These are phyloP conservation scores for Podila epicladia DNA, from an alignment of 192 early-diverging fungal genomes.

Conservation along the genomic window DNA sequence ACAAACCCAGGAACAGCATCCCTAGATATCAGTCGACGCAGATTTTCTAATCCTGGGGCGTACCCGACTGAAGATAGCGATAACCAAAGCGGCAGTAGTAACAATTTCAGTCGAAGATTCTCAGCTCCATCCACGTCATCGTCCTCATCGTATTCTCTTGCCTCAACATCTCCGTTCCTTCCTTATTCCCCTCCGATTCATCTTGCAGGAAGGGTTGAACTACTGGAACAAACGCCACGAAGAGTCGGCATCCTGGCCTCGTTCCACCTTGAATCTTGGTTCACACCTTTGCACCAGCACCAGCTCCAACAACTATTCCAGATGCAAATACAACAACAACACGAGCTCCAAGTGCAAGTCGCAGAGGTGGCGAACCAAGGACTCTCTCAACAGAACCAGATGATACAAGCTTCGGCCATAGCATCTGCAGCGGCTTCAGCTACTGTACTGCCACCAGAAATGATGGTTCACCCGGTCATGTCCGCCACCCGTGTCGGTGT, in stretches of 20 bases:
- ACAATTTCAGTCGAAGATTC: no score
- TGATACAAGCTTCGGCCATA: no score
- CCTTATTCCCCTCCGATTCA: constrained; percentile 5
- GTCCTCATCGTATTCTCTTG: constrained; percentile 9
- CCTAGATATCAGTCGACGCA: no score
- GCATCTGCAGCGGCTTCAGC: background rate
- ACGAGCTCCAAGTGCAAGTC: background rate
- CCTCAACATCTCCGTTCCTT: constrained; percentile 1
- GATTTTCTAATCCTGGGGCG: no score
- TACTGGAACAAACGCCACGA: constrained; percentile 15
- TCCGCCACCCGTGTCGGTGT: constrained; percentile 11
- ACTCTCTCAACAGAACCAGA: background rate
- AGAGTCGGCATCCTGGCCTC: constrained; percentile 13
- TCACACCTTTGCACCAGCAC: constrained; percentile 36
- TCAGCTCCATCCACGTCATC: background rate
- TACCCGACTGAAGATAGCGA: no score
- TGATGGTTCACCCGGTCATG: constrained; percentile 36
- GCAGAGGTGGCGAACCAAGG: background rate
- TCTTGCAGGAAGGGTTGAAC: constrained; percentile 13
- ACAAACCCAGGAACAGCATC: background rate
- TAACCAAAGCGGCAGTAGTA: no score
- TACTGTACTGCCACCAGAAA: constrained; percentile 7
- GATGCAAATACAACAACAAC: constrained; percentile 28
- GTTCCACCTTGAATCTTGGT: constrained; percentile 26
- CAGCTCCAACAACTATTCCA: constrained; percentile 37